Conservation (phyloP, 805 yeast genomes). For the Nakazawaea wickerhamii region DNA sequence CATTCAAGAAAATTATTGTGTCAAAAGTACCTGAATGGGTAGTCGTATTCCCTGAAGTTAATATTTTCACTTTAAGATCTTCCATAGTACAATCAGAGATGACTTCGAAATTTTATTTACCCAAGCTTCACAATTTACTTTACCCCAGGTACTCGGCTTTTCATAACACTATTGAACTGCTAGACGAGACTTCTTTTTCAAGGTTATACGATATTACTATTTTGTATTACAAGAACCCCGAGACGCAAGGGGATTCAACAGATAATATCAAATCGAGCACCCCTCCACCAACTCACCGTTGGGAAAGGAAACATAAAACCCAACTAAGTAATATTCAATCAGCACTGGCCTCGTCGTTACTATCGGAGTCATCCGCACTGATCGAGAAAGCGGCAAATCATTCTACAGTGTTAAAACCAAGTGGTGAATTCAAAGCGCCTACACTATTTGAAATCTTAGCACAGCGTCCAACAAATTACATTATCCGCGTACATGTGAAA, state of each 20-base stretch:
- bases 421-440: slow-evolving; percentile 28
- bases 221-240: slow-evolving; percentile 29
- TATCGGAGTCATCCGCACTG: slow-evolving; percentile 1
- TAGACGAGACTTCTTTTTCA: slow-evolving; percentile 34
- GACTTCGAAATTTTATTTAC: slow-evolving; percentile 54
- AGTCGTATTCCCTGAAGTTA: slow-evolving; percentile 81
- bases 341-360: not conserved
- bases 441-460: slow-evolving; percentile 32
- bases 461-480: slow-evolving; percentile 23
- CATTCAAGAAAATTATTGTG: slow-evolving; percentile 31
- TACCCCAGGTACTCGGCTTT: slow-evolving; percentile 74
- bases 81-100: slow-evolving; percentile 46
- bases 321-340: not conserved
- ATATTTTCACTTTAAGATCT: slow-evolving; percentile 50
- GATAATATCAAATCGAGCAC: not conserved
- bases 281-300: not conserved
- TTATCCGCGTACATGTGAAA: slow-evolving; percentile 42
- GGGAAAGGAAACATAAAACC: slow-evolving; percentile 1
- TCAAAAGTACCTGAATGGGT: slow-evolving; percentile 53
- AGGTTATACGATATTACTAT: slow-evolving; percentile 54
- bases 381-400: slow-evolving; percentile 6
- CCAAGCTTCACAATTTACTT: slow-evolving; percentile 52
- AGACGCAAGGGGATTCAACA: slow-evolving; percentile 3
- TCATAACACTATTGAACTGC: slow-evolving; percentile 40
- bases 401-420: not conserved